A percentile compares a stretch with the other conserved stretches of the same genome.
These are phyloP conservation scores for Paramarasmius palmivorus DNA, from an alignment of 1,284 basidiomycete species.

Conservation along the genomic window DNA sequence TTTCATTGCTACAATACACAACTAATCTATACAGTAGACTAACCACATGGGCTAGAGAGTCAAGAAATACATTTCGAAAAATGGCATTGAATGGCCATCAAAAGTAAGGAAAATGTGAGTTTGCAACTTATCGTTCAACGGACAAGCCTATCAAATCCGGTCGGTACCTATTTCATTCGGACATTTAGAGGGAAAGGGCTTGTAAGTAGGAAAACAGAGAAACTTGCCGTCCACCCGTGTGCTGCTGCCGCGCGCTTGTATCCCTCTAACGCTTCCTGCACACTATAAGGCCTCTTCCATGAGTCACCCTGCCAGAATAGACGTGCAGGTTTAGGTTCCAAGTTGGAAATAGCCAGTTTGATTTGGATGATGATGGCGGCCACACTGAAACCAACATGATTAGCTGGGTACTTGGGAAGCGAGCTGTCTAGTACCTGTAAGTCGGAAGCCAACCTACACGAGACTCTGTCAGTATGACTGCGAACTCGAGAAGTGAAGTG, in stretches of 20 bases:
- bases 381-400: slow-evolving; percentile 38
- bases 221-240: slow-evolving; percentile 57
- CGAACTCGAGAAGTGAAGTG: neutral
- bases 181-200: too few species aligned
- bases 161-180: too few species aligned
- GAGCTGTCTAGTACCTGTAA: slow-evolving; percentile 42
- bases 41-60: too few species aligned
- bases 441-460: slow-evolving; percentile 61
- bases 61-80: too few species aligned
- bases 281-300: slow-evolving; percentile 49
- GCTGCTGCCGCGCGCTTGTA: slow-evolving; percentile 57
- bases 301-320: slow-evolving; percentile 30
- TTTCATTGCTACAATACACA: too few species aligned
- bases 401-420: neutral
- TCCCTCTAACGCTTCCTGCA: slow-evolving; percentile 53
- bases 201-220: neutral
- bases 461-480: neutral
- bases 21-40: too few species aligned
- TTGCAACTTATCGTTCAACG: too few species aligned
- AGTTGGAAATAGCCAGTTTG: slow-evolving; percentile 59
- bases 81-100: too few species aligned
- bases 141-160: too few species aligned
- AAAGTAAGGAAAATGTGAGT: too few species aligned
- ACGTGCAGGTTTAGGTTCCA: slow-evolving; percentile 57
- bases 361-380: slow-evolving; percentile 64